Evolutionary conservation across 1,284 basidiomycete species (phyloP).

Genomic region (Schizophyllum commune): DNA sequence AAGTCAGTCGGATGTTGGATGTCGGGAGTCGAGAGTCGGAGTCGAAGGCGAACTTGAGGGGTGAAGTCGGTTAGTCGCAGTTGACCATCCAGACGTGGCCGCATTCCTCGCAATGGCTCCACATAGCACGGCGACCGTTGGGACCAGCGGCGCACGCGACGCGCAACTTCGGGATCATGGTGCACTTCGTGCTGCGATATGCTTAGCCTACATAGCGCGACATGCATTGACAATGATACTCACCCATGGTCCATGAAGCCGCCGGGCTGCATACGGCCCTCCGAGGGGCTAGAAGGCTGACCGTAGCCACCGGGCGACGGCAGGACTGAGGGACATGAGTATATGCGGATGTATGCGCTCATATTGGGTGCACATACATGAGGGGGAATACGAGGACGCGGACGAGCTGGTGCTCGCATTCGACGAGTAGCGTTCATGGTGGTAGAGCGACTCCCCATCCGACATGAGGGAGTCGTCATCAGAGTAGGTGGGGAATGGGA

Average conservation of each 20-base stretch:
- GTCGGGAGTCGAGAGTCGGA: no score
- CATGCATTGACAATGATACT: slow-evolving; percentile 22
- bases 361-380: slow-evolving; percentile 14
- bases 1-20: not conserved
- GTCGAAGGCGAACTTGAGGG: not conserved
- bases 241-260: slow-evolving; percentile 66
- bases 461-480: slow-evolving; percentile 66
- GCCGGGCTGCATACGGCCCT: slow-evolving; percentile 51
- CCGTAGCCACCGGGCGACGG: slow-evolving; percentile 22
- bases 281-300: slow-evolving; percentile 50
- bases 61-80: slow-evolving; percentile 38
- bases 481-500: slow-evolving; percentile 61
- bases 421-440: slow-evolving; percentile 60
- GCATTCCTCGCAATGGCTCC: slow-evolving; percentile 80
- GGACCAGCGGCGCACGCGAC: slow-evolving; percentile 55
- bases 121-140: slow-evolving; percentile 67
- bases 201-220: slow-evolving; percentile 4
- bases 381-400: slow-evolving; percentile 32
- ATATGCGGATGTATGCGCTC: slow-evolving; percentile 26
- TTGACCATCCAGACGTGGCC: slow-evolving; percentile 83
- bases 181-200: slow-evolving; percentile 48
- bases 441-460: slow-evolving; percentile 47
- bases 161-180: slow-evolving; percentile 70
- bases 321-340: slow-evolving; percentile 6
- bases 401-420: slow-evolving; percentile 54